These are phyloP conservation scores for Fusarium nygamai DNA, from an alignment of 2,329 filamentous ascomycete species.

Conservation along the genomic window DNA sequence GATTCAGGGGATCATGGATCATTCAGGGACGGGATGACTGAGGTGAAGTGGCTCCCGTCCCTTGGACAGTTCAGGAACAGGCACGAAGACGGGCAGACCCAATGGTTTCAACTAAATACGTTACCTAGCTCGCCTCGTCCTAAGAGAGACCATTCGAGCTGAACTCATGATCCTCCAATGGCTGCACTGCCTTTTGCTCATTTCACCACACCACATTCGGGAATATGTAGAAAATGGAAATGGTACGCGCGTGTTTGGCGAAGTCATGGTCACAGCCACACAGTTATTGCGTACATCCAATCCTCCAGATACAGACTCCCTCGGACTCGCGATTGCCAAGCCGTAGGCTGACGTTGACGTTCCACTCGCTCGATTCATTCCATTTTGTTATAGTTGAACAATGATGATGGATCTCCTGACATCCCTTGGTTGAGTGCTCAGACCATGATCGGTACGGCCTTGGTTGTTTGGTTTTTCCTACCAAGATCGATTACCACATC, in stretches of 20 bases:
- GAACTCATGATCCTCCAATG: constrained; percentile 16
- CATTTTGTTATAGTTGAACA: background rate
- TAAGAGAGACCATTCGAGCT: background rate
- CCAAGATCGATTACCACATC: constrained; percentile 1
- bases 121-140: background rate
- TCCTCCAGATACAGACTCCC: constrained; percentile 3
- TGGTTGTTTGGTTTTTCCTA: constrained; percentile 19
- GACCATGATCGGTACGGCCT: constrained; percentile 1
- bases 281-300: constrained; percentile 21
- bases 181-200: constrained; percentile 36
- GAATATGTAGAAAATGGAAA: constrained; percentile 14
- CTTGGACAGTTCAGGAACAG: constrained; percentile 35
- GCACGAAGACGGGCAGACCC: constrained; percentile 1
- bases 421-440: constrained; percentile 17
- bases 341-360: constrained; percentile 40
- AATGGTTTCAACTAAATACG: constrained; percentile 17
- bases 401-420: background rate
- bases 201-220: constrained; percentile 3
- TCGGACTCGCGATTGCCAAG: constrained; percentile 35
- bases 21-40: constrained; percentile 17
- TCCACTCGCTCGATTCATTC: constrained; percentile 22
- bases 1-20: constrained; percentile 25
- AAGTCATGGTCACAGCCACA: constrained; percentile 40
- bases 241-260: constrained; percentile 33
- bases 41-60: constrained; percentile 2